Evolutionary conservation across 805 yeast genomes (phyloP), one percentile per base, ranked within the genome.

Genomic region (Teunomyces atbi): DNA sequence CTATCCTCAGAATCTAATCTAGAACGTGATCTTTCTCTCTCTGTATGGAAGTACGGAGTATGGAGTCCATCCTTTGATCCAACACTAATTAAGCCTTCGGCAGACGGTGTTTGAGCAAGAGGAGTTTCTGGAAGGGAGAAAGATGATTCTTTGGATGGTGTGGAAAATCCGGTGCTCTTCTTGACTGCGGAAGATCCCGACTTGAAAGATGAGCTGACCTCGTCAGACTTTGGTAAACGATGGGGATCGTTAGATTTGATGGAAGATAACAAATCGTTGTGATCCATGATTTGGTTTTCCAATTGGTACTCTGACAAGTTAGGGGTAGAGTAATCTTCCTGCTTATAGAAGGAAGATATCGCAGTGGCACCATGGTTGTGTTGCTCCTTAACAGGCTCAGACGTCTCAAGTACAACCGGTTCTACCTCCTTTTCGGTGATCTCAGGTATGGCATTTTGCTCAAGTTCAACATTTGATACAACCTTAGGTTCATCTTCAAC

Each of bases 261-360:
- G 10, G 62, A 62, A 37, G 60, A 54, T 47, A 73, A 57, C 38
- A 73, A 60, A 41, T 68, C 69, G 21, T 59, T 48, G 48, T 71
- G 76, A 46, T 61, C 62, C 19, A 58, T 53, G 54, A 73, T 71
- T 42, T 69, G 68, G 52, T 73, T 56, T 19, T 65, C 69, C 45
- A 73, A 59, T 56, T 73, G 77, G 52, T 68, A 73, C 53, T 73
- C 76, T 1, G 76, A 70, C 34, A 73, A 58, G 53, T 73, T 73
- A 16, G 77, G 77, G 13, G 72, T 68, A 7, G 76, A 69, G 54
- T 65, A 72, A 45, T 58, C 61, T 15, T 55, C 55, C 18, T 49
- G 50, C 36, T 41, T 46, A 48, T 58, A 57, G 26, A 57, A 44
- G 10, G 53, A 34, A 1, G 38, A 21, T 12, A 44, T 34, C 12